These are phyloP conservation scores for Neonectria sp. DNA, from an alignment of 2,329 filamentous ascomycete genomes.

Conservation along the genomic window DNA sequence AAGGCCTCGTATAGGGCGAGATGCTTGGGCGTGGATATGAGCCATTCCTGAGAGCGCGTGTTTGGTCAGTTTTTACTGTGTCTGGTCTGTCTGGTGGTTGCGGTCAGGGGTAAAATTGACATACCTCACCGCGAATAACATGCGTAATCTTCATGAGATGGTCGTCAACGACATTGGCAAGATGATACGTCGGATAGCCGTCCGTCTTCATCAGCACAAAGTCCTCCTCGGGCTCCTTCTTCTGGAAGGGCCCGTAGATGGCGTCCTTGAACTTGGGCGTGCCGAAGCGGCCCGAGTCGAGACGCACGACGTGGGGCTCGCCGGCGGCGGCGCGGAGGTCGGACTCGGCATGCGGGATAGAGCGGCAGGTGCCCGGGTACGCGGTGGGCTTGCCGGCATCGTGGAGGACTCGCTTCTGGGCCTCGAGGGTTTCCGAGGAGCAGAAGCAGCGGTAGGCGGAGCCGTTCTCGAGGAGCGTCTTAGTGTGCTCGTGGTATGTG, in stretches of 20 bases:
- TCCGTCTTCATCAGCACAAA: slow-evolving; percentile 94
- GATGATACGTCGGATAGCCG: slow-evolving; percentile 94
- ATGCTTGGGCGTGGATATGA: slow-evolving; percentile 89
- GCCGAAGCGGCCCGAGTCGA: slow-evolving; percentile 71
- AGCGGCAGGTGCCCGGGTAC: slow-evolving; percentile 78
- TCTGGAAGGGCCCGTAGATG: slow-evolving; percentile 80
- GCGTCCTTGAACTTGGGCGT: slow-evolving; percentile 81
- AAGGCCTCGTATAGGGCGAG: slow-evolving; percentile 82
- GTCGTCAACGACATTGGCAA: slow-evolving; percentile 97
- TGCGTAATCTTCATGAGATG: slow-evolving; percentile 96
- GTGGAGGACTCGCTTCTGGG: slow-evolving; percentile 75
- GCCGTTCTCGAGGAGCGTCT: slow-evolving; percentile 77
- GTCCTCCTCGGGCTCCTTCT: slow-evolving; percentile 76
- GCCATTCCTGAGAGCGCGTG: slow-evolving; percentile 80
- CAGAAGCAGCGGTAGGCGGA: slow-evolving; percentile 97
- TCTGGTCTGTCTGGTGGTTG: too few species aligned
- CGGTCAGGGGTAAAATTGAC: slow-evolving; percentile 41
- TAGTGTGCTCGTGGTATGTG: slow-evolving; percentile 80
- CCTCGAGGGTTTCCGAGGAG: slow-evolving; percentile 77
- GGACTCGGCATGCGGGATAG: slow-evolving; percentile 77
- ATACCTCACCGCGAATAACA: slow-evolving; percentile 88
- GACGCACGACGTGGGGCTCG: slow-evolving; percentile 82
- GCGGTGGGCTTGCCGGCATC: slow-evolving; percentile 60
- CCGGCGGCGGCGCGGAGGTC: slow-evolving; percentile 77
- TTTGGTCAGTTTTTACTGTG: slow-evolving; percentile 2